A percentile compares a stretch with the other conserved stretches of the same genome.
phyloP scores from a whole-genome alignment of 768 basidiomycete genomes.

The Termitomyces sp. region DNA sequence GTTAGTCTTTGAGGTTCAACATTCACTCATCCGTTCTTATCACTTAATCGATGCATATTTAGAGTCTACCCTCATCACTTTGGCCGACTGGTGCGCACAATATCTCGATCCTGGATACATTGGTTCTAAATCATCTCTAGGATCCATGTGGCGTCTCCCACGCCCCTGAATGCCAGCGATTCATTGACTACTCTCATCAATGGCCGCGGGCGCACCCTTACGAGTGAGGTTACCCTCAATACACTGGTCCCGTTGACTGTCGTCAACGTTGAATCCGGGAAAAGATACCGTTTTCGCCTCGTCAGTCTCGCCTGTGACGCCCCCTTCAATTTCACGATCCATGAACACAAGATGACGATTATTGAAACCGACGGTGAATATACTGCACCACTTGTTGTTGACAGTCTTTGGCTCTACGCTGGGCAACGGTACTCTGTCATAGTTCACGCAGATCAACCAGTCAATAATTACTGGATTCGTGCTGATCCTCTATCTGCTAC shows the following conservation, averaged over 20 bases:
- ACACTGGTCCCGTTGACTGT: conserved; percentile 24
- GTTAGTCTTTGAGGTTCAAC: background rate
- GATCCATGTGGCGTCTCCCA: conserved; percentile 1
- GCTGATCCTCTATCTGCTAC: no score
- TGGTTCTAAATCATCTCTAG: background rate
- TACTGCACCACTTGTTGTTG: conserved; percentile 39
- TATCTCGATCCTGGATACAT: no score
- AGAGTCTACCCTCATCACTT: conserved; percentile 1
- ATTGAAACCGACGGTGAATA: conserved; percentile 27
- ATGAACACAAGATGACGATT: conserved; percentile 42
- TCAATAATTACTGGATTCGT: conserved; percentile 47
- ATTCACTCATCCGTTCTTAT: no score
- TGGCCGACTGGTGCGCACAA: background rate
- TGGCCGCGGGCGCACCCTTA: background rate
- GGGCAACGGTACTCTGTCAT: conserved; percentile 34
- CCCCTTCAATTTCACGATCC: conserved; percentile 43
- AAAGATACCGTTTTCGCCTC: conserved; percentile 36
- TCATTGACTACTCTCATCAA: background rate
- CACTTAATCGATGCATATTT: no score
- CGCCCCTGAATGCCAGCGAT: background rate
- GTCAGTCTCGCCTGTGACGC: conserved; percentile 32
- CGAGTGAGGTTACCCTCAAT: conserved; percentile 2
- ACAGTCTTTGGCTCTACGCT: conserved; percentile 25
- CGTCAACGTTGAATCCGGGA: conserved; percentile 30
- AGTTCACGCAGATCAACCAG: conserved; percentile 37